These are phyloP conservation scores for Podila minutissima DNA, from an alignment of 192 early-diverging fungal genomes.

Conservation along the genomic window DNA sequence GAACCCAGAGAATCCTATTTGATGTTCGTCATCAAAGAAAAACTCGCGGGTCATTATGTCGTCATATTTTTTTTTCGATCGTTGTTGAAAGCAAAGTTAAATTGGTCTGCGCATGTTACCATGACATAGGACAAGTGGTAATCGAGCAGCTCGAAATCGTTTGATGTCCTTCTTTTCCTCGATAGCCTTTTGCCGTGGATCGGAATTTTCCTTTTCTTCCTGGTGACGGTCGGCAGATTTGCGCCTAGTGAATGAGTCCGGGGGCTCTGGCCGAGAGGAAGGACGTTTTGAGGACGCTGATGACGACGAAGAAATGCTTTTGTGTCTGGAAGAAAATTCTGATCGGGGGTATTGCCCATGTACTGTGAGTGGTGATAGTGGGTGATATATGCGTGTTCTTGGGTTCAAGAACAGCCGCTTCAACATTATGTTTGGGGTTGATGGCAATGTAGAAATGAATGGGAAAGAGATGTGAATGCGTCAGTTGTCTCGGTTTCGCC, in stretches of 20 bases:
- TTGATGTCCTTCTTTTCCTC: conserved; percentile 9
- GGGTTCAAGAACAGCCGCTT: too few relatives aligned
- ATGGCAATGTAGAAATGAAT: too few relatives aligned
- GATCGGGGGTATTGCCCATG: too few relatives aligned
- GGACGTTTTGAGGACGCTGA: background rate
- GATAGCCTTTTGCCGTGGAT: conserved; percentile 22
- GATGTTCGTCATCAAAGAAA: background rate
- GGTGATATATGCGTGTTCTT: too few relatives aligned
- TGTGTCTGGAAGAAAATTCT: too few relatives aligned
- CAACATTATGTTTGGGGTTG: too few relatives aligned
- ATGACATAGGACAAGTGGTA: conserved; percentile 90
- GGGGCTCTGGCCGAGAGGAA: background rate
- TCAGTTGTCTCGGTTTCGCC: too few relatives aligned
- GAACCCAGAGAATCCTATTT: conserved; percentile 72
- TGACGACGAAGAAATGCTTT: background rate
- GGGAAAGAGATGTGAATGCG: too few relatives aligned
- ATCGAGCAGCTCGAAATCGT: conserved; percentile 73
- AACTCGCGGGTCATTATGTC: conserved; percentile 6
- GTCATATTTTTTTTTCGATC: conserved; percentile 51
- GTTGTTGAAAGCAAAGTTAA: background rate
- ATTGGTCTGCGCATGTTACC: conserved; percentile 52
- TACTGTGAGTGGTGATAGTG: too few relatives aligned
- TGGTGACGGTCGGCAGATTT: background rate
- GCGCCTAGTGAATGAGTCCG: background rate
- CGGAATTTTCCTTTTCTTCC: background rate